phyloP scores from a whole-genome alignment of 2,329 filamentous ascomycete genomes.

The Sporothrix inflata region DNA sequence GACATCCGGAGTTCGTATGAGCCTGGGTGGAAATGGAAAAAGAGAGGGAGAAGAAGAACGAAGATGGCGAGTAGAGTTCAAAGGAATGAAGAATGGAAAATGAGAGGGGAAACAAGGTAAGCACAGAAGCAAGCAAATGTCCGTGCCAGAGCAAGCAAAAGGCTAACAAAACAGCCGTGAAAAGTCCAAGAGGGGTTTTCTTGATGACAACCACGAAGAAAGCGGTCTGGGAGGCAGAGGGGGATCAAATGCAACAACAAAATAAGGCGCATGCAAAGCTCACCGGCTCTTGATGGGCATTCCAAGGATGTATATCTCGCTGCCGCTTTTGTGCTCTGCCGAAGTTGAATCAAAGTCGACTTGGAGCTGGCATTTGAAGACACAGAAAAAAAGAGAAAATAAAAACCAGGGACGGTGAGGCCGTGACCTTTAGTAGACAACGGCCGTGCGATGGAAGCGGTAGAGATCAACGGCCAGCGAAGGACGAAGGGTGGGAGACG shows the following conservation, averaged over 20 bases:
- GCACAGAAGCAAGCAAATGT: neutral
- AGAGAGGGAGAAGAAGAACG: neutral
- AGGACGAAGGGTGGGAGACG: neutral
- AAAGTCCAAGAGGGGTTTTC: neutral
- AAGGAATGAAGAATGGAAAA: neutral
- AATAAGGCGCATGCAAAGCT: neutral
- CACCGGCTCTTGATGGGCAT: slow-evolving; percentile 13
- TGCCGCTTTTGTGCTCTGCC: neutral
- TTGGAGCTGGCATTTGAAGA: neutral
- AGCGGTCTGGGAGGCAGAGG: slow-evolving; percentile 13
- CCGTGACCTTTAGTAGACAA: neutral
- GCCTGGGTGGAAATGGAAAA: neutral
- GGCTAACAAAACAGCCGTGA: neutral
- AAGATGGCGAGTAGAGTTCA: neutral
- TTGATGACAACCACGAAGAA: neutral
- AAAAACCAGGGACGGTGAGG: neutral
- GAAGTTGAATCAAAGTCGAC: neutral
- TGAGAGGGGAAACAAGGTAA: neutral
- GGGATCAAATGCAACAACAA: slow-evolving; percentile 2
- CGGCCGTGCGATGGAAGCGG: neutral
- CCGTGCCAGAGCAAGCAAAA: neutral
- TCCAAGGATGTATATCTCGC: neutral
- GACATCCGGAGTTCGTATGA: neutral
- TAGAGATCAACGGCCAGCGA: neutral
- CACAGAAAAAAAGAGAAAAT: too few relatives aligned